Base-by-base conservation (phyloP, 164 flowering plant genomes). In the Akebia trifoliata region DNA sequence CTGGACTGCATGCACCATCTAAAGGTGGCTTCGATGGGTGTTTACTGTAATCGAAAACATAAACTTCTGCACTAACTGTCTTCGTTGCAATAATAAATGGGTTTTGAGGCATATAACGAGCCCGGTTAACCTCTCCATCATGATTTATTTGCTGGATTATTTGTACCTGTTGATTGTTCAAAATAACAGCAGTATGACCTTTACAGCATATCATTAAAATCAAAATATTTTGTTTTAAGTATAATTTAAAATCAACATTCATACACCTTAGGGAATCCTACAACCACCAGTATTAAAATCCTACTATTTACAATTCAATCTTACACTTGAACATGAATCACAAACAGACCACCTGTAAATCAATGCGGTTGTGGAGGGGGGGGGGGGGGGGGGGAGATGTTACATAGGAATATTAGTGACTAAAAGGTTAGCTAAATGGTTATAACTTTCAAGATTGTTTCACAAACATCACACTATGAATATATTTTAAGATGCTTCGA, bases 101-200 rank as follows among this genome's bases (percentile, higher is more conserved):
- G 50, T 93, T 93, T 66, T 93, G 98, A 26, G 98, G 98, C 97
- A 89, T 93, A 56, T 82, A 87, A 24, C 98, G 97, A 61, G 98
- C 98, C 3, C 98, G 74, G 54, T 93, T 90, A 25, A 93, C 98
- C 75, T 93, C 98, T 35, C 98, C 98, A 51, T 89, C 98, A 69
- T 85, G 94, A 64, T 84, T 80, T 57, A 93, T 89, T 67, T 87
- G 94, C 73, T 93, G 97, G 21, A 90, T 83, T 43, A 93, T 87
- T 75, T 93, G 92, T 18, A 92, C 98, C 97, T 91, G 76, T 53
- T 80, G 51, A 40, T 8, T 12, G 28, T 14, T 14, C 14, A 34
- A 34, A 47, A 51, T 39, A 22, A 45, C n/a, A 28, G 11, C 4
- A 35, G n/a, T 34, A 35, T 18, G n/a, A 7, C 45, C 36, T 48